A percentile compares a stretch with the other conserved stretches of the same genome.
phyloP scores from a whole-genome alignment of 2,329 filamentous ascomycete species.

The Pseudocercospora musae region DNA sequence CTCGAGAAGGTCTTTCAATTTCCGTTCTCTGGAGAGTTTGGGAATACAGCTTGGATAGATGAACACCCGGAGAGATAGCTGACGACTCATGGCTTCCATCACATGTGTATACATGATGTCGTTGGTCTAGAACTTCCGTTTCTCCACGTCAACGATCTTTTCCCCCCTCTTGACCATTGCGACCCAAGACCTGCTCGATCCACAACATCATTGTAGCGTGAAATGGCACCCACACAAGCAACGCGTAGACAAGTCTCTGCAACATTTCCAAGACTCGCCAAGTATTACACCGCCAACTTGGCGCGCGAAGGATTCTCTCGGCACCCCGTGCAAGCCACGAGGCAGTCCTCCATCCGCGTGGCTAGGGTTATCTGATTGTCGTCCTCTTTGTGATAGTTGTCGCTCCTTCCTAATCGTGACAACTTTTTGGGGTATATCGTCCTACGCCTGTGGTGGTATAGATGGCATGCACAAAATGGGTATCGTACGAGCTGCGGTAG shows the following conservation, averaged over 20 bases:
- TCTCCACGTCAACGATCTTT: neutral
- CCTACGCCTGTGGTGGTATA: neutral
- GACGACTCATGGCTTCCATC: neutral
- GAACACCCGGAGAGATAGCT: constrained; percentile 10
- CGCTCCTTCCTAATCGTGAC: neutral
- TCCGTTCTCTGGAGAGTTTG: constrained; percentile 43
- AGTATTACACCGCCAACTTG: constrained; percentile 15
- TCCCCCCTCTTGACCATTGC: neutral
- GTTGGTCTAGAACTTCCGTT: neutral
- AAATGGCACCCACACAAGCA: constrained; percentile 1
- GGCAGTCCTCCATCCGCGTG: neutral
- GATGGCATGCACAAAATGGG: neutral
- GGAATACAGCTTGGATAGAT: constrained; percentile 52
- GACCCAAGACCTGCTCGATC: neutral
- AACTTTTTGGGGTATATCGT: neutral
- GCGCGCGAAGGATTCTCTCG: constrained; percentile 8
- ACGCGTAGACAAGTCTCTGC: neutral
- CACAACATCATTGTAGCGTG: neutral
- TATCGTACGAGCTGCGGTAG: neutral
- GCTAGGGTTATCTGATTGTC: neutral
- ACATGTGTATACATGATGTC: neutral
- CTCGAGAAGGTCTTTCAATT: constrained; percentile 47
- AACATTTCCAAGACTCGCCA: constrained; percentile 13
- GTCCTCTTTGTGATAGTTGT: neutral
- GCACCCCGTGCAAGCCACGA: constrained; percentile 13